Conservation (phyloP, 495 filamentous ascomycete genomes). For the Neurospora africana region DNA sequence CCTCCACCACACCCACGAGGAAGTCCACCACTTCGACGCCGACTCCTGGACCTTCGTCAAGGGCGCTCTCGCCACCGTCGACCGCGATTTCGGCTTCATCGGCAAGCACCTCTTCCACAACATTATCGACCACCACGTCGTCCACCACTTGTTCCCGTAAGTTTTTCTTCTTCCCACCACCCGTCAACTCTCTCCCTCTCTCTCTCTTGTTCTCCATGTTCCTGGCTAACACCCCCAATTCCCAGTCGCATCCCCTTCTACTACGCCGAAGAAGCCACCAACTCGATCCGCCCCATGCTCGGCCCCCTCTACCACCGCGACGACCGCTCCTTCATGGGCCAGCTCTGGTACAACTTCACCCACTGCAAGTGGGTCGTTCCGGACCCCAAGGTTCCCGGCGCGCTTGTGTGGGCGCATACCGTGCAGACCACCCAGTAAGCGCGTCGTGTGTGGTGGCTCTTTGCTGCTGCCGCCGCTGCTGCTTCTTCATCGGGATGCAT, state of each 20-base stretch:
- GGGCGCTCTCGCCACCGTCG: slow-evolving; percentile 77
- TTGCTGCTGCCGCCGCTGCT: too few relatives aligned
- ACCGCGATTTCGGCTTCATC: slow-evolving; percentile 80
- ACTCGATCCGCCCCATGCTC: slow-evolving; percentile 72
- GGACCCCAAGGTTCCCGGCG: slow-evolving; percentile 22
- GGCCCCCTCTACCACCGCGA: slow-evolving; percentile 67
- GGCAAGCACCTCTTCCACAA: slow-evolving; percentile 77
- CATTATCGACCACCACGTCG: slow-evolving; percentile 83
- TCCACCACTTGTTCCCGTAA: slow-evolving; percentile 69
- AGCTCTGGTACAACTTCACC: slow-evolving; percentile 24
- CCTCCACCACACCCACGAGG: slow-evolving; percentile 80
- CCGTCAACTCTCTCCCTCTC: too few relatives aligned
- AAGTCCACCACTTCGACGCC: slow-evolving; percentile 67
- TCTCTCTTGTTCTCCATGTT: neutral
- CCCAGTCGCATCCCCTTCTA: slow-evolving; percentile 73
- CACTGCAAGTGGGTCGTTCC: slow-evolving; percentile 26
- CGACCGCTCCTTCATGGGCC: slow-evolving; percentile 23
- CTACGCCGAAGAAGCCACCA: slow-evolving; percentile 74
- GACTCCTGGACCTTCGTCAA: slow-evolving; percentile 75
- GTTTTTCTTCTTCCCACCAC: neutral
- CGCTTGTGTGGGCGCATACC: slow-evolving; percentile 20
- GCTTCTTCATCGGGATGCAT: too few relatives aligned
- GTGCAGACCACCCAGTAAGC: neutral
- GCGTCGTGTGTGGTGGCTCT: too few relatives aligned
- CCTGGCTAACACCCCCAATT: neutral